Base-by-base conservation (phyloP, 148 eudicot genomes). In the Diospyros kaki region DNA sequence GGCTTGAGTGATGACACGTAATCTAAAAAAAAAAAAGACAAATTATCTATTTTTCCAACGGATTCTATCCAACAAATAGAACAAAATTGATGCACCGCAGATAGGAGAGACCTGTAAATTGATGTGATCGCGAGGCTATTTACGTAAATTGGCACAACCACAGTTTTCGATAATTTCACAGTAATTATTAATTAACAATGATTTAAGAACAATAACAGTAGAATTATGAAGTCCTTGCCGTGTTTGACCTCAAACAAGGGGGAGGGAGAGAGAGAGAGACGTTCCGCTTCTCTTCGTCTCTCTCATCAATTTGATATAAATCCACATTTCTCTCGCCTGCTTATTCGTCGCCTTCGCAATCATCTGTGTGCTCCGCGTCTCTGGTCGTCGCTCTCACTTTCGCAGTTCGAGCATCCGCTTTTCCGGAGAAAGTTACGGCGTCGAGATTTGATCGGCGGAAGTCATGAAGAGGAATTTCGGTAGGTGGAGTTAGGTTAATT, bases 201-300 rank as follows among this genome's bases (percentile, higher is more conserved):
- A 28, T 28, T 28, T 28, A 28, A 28, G 28, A 28, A 28, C 28
- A 28, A 28, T 28, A 28, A 28, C 28, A 28, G 28, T 28, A 28
- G 28, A 28, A 0, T 28, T 28, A 28, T 28, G 28, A 28, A 92
- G 89, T 90, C 94, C 72, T 83, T 85, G 91, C 93, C 89, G 91
- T 92, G 97, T 87, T 88, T 92, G 94, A 92, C 97, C 88, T 81
- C 84, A 75, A 79, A 78, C 83, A 40, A 80, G 65, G 65, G 69
- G 81, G 53, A 28, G 28, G 28, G 28, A 28, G 28, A 28, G 58
- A 76, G 61, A 77, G 76, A 82, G 71, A 28, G 28, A 28, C 28
- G 28, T 28, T 44, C 52, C 46, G 45, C 76, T 14, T 61, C 28
- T 28, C 28, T 41, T n/a, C 14, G 52, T 12, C 38, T 70, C 28